Evolutionary conservation across 139 green algal genomes (phyloP), one percentile per base, ranked within the genome.

Genomic region (Tetradesmus obliquus): DNA sequence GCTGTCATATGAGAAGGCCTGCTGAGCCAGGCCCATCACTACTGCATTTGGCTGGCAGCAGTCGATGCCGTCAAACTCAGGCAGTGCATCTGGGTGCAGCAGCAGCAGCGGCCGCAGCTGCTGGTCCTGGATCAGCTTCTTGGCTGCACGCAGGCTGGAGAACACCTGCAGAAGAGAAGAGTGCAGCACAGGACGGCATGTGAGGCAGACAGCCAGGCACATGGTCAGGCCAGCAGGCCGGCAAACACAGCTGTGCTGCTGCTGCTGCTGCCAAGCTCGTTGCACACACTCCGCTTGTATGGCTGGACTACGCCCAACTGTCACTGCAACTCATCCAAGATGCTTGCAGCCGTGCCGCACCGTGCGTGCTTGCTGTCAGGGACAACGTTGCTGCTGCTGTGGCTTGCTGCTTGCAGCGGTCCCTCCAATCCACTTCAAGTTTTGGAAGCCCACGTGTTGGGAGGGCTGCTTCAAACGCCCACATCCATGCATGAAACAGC

Each of bases 61-160:
- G 55, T 87, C 54, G 3, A 95, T 53, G 22, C 76, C 89, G 9
- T 55, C 80, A 84, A 95, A 95, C 19, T 94, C 92, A 8, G 86
- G 89, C 72, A 94, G 55, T 4, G 92, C 93, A 53, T 92, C 66
- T 19, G 90, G 93, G 53, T 94, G 86, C 60, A 95, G 82, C 62
- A 95, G 90, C 79, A 95, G 90, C 74, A 91, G 84, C 15, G 93
- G 93, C 8, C 88, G 79, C 72, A 91, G 20, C 54, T 91, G 87
- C 22, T 72, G 53, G 3, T 91, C 22, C 53, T 91, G 54, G 32
- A 91, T 54, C 51, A 91, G 8, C 22, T 72, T 54, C 22, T 84
- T 83, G 10, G 87, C 69, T 15, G 87, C 87, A 57, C 74, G 54
- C 22, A 91, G 87, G 69, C 66, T 84, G 5, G 87, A 91, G n/a